A percentile compares a stretch with the other conserved stretches of the same genome.
Evolutionary conservation across 2,329 filamentous ascomycete species (phyloP).

Genomic region (Penicillium sp.): DNA sequence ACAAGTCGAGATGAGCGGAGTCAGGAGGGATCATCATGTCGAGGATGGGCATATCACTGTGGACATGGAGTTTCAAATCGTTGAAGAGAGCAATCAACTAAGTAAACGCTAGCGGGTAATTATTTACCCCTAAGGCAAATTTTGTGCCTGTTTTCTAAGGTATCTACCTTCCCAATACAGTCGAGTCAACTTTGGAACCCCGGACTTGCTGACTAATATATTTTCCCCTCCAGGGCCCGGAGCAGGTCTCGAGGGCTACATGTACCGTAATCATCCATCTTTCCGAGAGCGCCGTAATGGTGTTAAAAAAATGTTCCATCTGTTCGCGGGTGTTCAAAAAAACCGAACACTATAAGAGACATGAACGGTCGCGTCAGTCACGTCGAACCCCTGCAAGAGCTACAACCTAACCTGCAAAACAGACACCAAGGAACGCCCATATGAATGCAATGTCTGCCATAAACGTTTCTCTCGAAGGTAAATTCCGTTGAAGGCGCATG

Average conservation of each 20-base stretch:
- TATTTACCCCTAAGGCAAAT: background rate
- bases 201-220: slow-evolving; percentile 1
- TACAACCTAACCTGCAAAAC: slow-evolving; percentile 10
- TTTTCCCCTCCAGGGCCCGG: background rate
- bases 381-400: background rate
- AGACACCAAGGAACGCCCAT: slow-evolving; percentile 58
- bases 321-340: slow-evolving; percentile 58
- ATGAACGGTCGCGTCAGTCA: slow-evolving; percentile 55
- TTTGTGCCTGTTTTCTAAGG: background rate
- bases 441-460: slow-evolving; percentile 54
- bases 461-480: slow-evolving; percentile 58
- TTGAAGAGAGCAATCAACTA: background rate
- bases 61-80: background rate
- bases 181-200: slow-evolving; percentile 4
- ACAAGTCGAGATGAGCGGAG: background rate
- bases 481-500: slow-evolving; percentile 5
- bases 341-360: slow-evolving; percentile 56
- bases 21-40: background rate
- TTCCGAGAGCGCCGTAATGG: slow-evolving; percentile 33
- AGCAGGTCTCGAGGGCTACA: background rate
- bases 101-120: background rate
- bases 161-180: background rate
- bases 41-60: background rate
- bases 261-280: slow-evolving; percentile 4
- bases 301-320: slow-evolving; percentile 46